These are phyloP conservation scores for Monosporascus sp. DNA, from an alignment of 2,329 filamentous ascomycete genomes.

Conservation along the genomic window DNA sequence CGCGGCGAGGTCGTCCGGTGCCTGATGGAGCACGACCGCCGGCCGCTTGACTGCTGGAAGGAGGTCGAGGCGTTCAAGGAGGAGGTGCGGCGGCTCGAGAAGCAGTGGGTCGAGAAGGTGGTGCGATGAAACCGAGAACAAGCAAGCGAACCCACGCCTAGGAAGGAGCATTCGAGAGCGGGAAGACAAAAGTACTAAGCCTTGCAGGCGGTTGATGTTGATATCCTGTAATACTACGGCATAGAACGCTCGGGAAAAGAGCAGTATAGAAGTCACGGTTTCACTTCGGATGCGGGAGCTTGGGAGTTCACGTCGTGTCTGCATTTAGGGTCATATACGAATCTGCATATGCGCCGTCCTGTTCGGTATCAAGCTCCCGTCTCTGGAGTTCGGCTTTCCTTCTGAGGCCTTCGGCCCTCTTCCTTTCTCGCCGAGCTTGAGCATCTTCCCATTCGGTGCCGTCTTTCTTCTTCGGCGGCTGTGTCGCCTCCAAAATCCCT, in stretches of 20 bases:
- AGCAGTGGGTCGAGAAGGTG: constrained; percentile 80
- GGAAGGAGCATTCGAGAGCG: not conserved
- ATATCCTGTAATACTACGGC: constrained; percentile 24
- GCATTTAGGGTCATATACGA: constrained; percentile 18
- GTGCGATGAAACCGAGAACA: constrained; percentile 32
- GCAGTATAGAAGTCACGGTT: constrained; percentile 19
- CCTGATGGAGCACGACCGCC: constrained; percentile 75
- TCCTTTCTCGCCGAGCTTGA: constrained; percentile 46
- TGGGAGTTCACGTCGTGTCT: constrained; percentile 16
- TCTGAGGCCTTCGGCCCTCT: constrained; percentile 52
- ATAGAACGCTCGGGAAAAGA: constrained; percentile 20
- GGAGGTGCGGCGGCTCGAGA: constrained; percentile 82
- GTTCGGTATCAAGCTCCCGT: constrained; percentile 1
- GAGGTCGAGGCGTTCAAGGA: constrained; percentile 88
- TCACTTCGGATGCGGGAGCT: not conserved
- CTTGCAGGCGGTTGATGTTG: not conserved
- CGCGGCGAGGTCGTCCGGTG: constrained; percentile 74
- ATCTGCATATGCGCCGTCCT: constrained; percentile 1
- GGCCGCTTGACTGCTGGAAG: constrained; percentile 89
- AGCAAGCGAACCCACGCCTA: too few species aligned
- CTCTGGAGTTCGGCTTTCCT: constrained; percentile 40
- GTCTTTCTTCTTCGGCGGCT: constrained; percentile 22
- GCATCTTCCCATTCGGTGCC: constrained; percentile 52
- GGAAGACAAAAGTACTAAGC: not conserved
- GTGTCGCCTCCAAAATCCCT: constrained; percentile 38